Conservation (phyloP, 1,284 basidiomycete genomes). For the Meira miltonrushii region DNA sequence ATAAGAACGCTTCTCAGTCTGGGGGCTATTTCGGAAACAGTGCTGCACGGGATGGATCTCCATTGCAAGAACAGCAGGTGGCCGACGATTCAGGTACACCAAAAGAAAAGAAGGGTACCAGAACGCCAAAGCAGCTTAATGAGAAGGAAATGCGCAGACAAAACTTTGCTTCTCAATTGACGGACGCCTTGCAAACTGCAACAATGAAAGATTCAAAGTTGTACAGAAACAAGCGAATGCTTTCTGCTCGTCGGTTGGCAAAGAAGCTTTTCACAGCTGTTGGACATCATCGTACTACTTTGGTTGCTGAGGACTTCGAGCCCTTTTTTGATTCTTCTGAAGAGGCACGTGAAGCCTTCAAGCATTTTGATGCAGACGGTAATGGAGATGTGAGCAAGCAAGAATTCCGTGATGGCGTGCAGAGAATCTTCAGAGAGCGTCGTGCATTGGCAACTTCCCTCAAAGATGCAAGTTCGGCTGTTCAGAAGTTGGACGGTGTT, state of each 20-base stretch:
- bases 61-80: conserved; percentile 2
- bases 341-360: conserved; percentile 71
- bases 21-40: conserved; percentile 28
- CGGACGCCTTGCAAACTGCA: conserved; percentile 38
- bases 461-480: conserved; percentile 53
- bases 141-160: conserved; percentile 21
- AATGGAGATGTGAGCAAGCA: conserved; percentile 74
- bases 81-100: conserved; percentile 6
- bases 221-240: conserved; percentile 55
- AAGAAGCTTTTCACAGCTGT: conserved; percentile 66
- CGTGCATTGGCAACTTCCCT: conserved; percentile 66
- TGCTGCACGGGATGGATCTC: conserved; percentile 6
- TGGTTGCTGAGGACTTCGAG: conserved; percentile 58
- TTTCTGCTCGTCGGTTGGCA: conserved; percentile 68
- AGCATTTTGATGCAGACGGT: conserved; percentile 72
- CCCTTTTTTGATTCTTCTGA: conserved; percentile 69
- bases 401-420: conserved; percentile 79
- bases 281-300: conserved; percentile 32
- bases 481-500: conserved; percentile 45
- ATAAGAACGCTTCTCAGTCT: conserved; percentile 23
- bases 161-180: conserved; percentile 26
- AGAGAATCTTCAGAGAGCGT: conserved; percentile 73
- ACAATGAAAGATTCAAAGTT: conserved; percentile 49
- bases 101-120: conserved; percentile 20
- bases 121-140: conserved; percentile 8